These are phyloP conservation scores for Moricandia arvensis DNA, from an alignment of 345 rosid species.

Conservation along the genomic window DNA sequence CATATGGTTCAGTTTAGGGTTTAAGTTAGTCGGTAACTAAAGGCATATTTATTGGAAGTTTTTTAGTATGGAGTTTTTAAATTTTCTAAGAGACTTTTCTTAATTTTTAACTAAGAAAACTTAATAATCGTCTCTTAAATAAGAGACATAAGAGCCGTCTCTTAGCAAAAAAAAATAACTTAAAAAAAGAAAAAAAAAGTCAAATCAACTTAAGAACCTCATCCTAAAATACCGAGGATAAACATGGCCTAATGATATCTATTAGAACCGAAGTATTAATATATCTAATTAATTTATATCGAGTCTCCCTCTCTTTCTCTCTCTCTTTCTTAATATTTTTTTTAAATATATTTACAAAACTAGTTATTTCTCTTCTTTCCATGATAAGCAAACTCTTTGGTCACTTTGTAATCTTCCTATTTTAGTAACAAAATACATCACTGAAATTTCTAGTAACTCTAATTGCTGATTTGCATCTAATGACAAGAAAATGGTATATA, in stretches of 20 bases:
- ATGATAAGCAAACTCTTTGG: neutral
- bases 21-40: slow-evolving; percentile 17
- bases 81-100: too few relatives aligned
- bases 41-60: too few relatives aligned
- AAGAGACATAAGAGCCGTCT: too few relatives aligned
- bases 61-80: too few relatives aligned
- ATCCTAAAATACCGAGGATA: too few relatives aligned
- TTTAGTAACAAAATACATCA: slow-evolving; percentile 2
- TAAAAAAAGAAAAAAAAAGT: too few relatives aligned
- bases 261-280: neutral
- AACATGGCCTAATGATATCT: slow-evolving; percentile 17
- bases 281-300: neutral
- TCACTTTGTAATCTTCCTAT: slow-evolving; percentile 2
- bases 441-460: neutral
- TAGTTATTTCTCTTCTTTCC: slow-evolving; percentile 9
- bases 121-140: too few relatives aligned
- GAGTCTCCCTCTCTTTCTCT: neutral
- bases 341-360: neutral
- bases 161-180: too few relatives aligned
- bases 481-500: neutral
- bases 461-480: slow-evolving; percentile 12
- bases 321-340: neutral
- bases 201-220: too few relatives aligned
- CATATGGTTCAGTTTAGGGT: neutral
- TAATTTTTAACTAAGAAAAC: too few relatives aligned